Percentiles rank a stretch among this genome's conserved stretches.
Evolutionary conservation across 73 alveolate genomes (phyloP).

Genomic region (Uronychia setigera): DNA sequence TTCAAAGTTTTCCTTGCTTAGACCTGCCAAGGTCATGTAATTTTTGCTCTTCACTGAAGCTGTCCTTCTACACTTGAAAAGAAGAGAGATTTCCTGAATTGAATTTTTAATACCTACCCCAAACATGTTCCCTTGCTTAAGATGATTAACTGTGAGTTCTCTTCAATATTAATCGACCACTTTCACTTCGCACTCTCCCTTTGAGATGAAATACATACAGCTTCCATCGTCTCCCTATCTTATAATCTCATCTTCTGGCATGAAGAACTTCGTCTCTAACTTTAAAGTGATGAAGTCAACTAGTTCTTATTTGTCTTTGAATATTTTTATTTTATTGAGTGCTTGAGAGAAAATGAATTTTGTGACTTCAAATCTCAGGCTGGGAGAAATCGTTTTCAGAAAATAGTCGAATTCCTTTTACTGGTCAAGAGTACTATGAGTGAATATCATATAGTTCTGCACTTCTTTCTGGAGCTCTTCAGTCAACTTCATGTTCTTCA

Average conservation of each 20-base stretch:
- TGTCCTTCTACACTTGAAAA: slow-evolving; percentile 58
- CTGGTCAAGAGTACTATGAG: slow-evolving; percentile 36
- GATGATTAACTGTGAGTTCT: neutral
- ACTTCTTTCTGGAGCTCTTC: slow-evolving; percentile 27
- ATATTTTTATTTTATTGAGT: neutral
- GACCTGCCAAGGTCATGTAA: slow-evolving; percentile 56
- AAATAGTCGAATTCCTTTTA: slow-evolving; percentile 46
- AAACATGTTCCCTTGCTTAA: slow-evolving; percentile 42
- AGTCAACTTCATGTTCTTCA: slow-evolving; percentile 45
- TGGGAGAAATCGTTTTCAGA: slow-evolving; percentile 56
- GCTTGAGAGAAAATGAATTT: slow-evolving; percentile 33
- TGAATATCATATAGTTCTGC: slow-evolving; percentile 37
- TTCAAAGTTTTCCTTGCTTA: slow-evolving; percentile 13
- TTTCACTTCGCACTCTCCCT: slow-evolving; percentile 48
- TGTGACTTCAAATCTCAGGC: slow-evolving; percentile 38
- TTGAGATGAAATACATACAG: slow-evolving; percentile 11
- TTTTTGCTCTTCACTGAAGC: slow-evolving; percentile 48
- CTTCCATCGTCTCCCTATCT: slow-evolving; percentile 26
- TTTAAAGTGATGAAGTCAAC: neutral
- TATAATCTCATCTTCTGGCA: slow-evolving; percentile 33
- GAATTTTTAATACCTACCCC: slow-evolving; percentile 5
- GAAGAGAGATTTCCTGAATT: slow-evolving; percentile 26
- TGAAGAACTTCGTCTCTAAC: neutral
- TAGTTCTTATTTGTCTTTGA: neutral
- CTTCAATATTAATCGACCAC: slow-evolving; percentile 21